phyloP scores from a whole-genome alignment of 1,284 basidiomycete genomes.

The Melampsora larici-populina region DNA sequence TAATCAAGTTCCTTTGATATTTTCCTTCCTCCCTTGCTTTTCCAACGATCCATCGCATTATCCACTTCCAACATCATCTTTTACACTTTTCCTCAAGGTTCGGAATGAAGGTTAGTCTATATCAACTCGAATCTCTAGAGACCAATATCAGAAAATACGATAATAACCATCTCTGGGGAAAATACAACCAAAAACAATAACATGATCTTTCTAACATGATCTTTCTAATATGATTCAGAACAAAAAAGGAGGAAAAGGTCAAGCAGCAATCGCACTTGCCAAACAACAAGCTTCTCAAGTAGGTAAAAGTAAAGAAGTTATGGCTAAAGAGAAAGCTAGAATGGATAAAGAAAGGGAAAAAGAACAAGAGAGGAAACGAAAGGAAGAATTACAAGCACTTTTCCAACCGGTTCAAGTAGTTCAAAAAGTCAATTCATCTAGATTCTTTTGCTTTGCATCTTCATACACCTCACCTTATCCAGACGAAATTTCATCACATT shows the following conservation, averaged over 20 bases:
- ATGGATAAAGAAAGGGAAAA: slow-evolving; percentile 78
- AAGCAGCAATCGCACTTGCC: slow-evolving; percentile 74
- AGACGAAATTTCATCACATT: slow-evolving; percentile 33
- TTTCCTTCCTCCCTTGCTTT: too few relatives aligned
- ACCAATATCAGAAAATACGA: neutral
- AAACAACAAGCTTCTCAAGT: slow-evolving; percentile 66
- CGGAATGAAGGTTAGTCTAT: slow-evolving; percentile 35
- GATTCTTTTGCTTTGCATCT: neutral
- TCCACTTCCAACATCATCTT: too few relatives aligned
- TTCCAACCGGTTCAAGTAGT: slow-evolving; percentile 53
- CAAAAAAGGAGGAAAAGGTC: slow-evolving; percentile 85
- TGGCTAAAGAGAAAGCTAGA: slow-evolving; percentile 49
- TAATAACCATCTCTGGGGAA: neutral
- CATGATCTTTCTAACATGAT: too few relatives aligned
- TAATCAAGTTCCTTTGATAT: neutral
- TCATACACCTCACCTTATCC: neutral
- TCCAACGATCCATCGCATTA: too few relatives aligned
- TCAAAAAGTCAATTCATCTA: slow-evolving; percentile 46
- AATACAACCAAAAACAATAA: neutral
- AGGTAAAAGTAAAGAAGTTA: slow-evolving; percentile 71
- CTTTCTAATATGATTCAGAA: slow-evolving; percentile 66
- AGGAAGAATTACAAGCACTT: slow-evolving; percentile 78
- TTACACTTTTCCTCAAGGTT: slow-evolving; percentile 2
- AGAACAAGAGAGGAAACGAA: slow-evolving; percentile 76
- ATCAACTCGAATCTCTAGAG: neutral